Percentiles rank a stretch among this genome's conserved stretches.
Evolutionary conservation across 306 rosid genomes (phyloP).

Genomic region (Prunus mira): DNA sequence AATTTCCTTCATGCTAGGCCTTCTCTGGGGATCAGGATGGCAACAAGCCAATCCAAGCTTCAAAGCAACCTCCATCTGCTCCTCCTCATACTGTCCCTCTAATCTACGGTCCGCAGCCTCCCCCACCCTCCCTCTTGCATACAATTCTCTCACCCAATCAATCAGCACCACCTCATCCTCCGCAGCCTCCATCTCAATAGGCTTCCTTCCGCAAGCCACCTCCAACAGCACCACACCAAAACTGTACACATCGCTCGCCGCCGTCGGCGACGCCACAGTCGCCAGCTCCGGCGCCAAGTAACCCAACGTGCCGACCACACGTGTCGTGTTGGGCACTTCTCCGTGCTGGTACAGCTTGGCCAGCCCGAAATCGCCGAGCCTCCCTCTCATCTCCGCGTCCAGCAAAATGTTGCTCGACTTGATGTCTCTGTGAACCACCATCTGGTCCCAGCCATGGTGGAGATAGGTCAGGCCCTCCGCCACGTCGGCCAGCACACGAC

Average conservation of each 20-base stretch:
- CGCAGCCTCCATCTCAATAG: constrained; percentile 47
- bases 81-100: constrained; percentile 43
- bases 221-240: constrained; percentile 90
- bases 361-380: constrained; percentile 83
- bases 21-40: constrained; percentile 71
- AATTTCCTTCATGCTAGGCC: constrained; percentile 86
- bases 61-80: constrained; percentile 62
- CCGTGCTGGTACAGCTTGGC: constrained; percentile 93
- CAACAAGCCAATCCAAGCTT: constrained; percentile 92
- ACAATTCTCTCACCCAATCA: constrained; percentile 81
- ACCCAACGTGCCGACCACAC: constrained; percentile 88
- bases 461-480: constrained; percentile 85
- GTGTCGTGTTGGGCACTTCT: constrained; percentile 71
- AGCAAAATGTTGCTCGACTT: constrained; percentile 78
- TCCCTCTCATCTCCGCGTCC: constrained; percentile 73
- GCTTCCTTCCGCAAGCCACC: constrained; percentile 81
- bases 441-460: constrained; percentile 90
- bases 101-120: constrained; percentile 67
- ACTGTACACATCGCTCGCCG: constrained; percentile 78
- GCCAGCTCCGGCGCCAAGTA: constrained; percentile 89
- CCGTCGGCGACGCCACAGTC: constrained; percentile 53
- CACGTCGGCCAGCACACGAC: constrained; percentile 66
- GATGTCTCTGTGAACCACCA: constrained; percentile 79
- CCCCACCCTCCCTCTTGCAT: constrained; percentile 33
- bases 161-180: constrained; percentile 71